Evolutionary conservation across 176 grass and related monocot species (phyloP), one percentile per base, ranked within the genome.

Genomic region (Rhipidocladum racemiflorum): DNA sequence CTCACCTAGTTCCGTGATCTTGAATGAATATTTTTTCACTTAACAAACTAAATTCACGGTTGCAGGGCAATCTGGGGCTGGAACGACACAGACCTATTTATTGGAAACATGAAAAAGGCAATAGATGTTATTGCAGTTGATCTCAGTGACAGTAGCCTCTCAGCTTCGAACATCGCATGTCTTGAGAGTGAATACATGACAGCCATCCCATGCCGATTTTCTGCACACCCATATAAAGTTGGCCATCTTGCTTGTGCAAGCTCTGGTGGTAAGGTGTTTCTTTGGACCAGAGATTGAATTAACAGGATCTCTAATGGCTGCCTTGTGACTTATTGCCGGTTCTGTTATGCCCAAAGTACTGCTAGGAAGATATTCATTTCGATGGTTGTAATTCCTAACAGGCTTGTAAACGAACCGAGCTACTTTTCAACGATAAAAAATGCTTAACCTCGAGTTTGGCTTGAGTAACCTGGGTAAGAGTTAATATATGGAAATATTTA

Each of bases 41-140:
- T 59, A 59, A 77, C 34, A 44, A 35, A 70, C 71, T 54, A 34
- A 35, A 17, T 63, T n/a, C 5, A 11, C 18, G 65, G 12, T 85
- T 77, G 49, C 88, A 94, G 91, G 81, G 91, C 88, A 56, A 88
- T 94, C 70, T 94, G 91, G 91, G 80, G 91, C 68, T 90, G 91
- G 91, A 90, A 88, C 10, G 76, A 83, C 51, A 73, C 36, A 4
- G 68, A 90, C 40, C 30, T 94, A 1, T 86, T 90, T 65, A 45
- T 91, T 46, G 88, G 91, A 18, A 94, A 91, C 45, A 84, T 88
- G 88, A 84, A 39, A 54, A 84, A 83, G 73, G 91, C 59, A 49
- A 65, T 94, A 61, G 91, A 94, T 64, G 14, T 94, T 44, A 94
- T 91, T 27, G 77, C 85, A 57, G 40, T 83, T 49, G 49, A 72